These are phyloP conservation scores for Irineochytrium annulatum DNA, from an alignment of 192 early-diverging fungal genomes.

Conservation along the genomic window DNA sequence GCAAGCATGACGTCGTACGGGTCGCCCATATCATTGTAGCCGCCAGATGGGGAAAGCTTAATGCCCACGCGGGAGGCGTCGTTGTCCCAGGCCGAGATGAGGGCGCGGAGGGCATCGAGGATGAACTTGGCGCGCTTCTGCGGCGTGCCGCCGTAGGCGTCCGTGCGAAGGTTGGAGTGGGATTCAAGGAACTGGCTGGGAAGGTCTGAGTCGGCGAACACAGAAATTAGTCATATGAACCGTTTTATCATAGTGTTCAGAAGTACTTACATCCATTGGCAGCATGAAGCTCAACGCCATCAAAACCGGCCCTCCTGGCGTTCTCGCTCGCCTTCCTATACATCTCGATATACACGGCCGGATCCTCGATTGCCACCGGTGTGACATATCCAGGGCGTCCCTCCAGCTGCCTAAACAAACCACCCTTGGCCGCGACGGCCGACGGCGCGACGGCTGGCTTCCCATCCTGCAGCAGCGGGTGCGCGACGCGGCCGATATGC, in stretches of 20 bases:
- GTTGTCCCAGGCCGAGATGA: slow-evolving; percentile 25
- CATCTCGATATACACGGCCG: slow-evolving; percentile 15
- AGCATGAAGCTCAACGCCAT: slow-evolving; percentile 24
- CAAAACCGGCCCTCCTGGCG: slow-evolving; percentile 13
- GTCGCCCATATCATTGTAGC: slow-evolving; percentile 39
- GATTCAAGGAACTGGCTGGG: slow-evolving; percentile 17
- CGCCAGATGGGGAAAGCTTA: slow-evolving; percentile 19
- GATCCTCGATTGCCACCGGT: slow-evolving; percentile 22
- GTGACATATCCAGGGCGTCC: slow-evolving; percentile 20
- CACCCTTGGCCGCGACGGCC: slow-evolving; percentile 20
- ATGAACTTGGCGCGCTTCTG: slow-evolving; percentile 68
- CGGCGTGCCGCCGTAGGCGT: slow-evolving; percentile 79
- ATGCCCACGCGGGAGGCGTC: slow-evolving; percentile 21
- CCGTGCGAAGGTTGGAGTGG: slow-evolving; percentile 64
- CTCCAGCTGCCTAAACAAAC: slow-evolving; percentile 20
- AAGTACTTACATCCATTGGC: slow-evolving; percentile 4
- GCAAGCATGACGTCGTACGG: slow-evolving; percentile 5
- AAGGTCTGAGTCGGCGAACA: slow-evolving; percentile 6
- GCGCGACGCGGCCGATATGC: slow-evolving; percentile 36
- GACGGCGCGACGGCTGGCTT: slow-evolving; percentile 11
- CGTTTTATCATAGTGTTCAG: background rate
- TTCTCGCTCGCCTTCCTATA: slow-evolving; percentile 6
- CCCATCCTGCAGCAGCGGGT: slow-evolving; percentile 13
- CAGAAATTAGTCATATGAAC: background rate
- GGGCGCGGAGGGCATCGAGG: slow-evolving; percentile 25